Conservation (phyloP, 2,329 filamentous ascomycete genomes). For the Aspergillus sp. region DNA sequence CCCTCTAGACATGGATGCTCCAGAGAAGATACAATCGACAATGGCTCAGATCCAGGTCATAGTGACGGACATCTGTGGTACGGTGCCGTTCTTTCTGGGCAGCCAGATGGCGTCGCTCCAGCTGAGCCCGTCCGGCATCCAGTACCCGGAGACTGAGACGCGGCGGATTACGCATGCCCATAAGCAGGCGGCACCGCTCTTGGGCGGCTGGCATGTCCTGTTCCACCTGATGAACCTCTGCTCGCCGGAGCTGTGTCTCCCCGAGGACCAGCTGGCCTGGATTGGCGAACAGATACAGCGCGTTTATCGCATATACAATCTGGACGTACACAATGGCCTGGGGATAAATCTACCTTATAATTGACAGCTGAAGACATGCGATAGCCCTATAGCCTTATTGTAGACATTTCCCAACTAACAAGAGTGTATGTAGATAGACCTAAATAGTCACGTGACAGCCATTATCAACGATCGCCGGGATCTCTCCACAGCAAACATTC, state of each 20-base stretch:
- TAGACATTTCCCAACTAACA: too few species aligned
- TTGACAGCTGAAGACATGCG: neutral
- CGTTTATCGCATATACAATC: conserved; percentile 24
- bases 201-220: conserved; percentile 25
- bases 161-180: conserved; percentile 16
- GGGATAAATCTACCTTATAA: neutral
- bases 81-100: conserved; percentile 26
- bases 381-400: too few species aligned
- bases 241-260: conserved; percentile 15
- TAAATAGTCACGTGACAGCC: conserved; percentile 3
- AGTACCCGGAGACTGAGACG: conserved; percentile 23
- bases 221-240: conserved; percentile 19
- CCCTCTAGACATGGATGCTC: conserved; percentile 1
- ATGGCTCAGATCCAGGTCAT: conserved; percentile 13
- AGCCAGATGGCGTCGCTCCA: conserved; percentile 20
- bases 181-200: conserved; percentile 21
- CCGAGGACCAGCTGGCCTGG: conserved; percentile 20
- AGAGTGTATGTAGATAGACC: too few species aligned
- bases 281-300: conserved; percentile 21
- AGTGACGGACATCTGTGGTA: conserved; percentile 26
- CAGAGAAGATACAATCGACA: conserved; percentile 4
- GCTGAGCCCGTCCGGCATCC: conserved; percentile 18
- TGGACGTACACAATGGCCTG: neutral
- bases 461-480: neutral
- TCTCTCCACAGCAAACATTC: neutral